These are phyloP conservation scores for Scheffersomyces stambukii DNA, from an alignment of 1,139 yeast species.

Conservation along the genomic window DNA sequence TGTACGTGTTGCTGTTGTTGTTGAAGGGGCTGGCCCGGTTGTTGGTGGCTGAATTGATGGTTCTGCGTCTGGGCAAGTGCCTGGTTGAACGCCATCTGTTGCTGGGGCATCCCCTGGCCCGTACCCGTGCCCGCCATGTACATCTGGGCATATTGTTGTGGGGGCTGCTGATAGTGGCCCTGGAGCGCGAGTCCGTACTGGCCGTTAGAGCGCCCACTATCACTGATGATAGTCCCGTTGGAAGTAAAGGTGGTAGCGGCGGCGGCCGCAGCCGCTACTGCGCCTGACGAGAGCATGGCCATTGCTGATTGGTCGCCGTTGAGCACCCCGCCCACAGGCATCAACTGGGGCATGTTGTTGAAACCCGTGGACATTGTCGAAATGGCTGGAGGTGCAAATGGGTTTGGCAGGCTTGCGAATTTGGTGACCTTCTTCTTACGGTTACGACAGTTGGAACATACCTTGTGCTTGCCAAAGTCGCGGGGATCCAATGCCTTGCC, in stretches of 20 bases:
- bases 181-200: neutral
- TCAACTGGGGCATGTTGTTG: constrained; percentile 1
- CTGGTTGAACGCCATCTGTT: neutral
- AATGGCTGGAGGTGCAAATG: neutral
- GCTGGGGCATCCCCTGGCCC: constrained; percentile 1
- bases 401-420: no score
- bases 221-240: no score
- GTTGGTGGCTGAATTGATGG: neutral
- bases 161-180: constrained; percentile 2
- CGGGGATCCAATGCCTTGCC: constrained; percentile 42
- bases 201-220: no score
- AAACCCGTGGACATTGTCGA: neutral
- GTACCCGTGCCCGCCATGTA: neutral
- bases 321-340: no score
- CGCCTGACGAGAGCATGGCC: no score
- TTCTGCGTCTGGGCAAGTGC: neutral
- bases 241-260: no score
- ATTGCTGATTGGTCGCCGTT: no score
- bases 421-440: constrained; percentile 39
- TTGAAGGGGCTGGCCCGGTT: neutral
- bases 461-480: constrained; percentile 52
- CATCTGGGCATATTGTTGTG: constrained; percentile 1
- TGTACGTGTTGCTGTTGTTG: neutral
- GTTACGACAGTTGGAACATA: constrained; percentile 49
- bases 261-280: no score